These are phyloP conservation scores for Termitomyces sp. DNA, from an alignment of 768 basidiomycete species.

Conservation along the genomic window DNA sequence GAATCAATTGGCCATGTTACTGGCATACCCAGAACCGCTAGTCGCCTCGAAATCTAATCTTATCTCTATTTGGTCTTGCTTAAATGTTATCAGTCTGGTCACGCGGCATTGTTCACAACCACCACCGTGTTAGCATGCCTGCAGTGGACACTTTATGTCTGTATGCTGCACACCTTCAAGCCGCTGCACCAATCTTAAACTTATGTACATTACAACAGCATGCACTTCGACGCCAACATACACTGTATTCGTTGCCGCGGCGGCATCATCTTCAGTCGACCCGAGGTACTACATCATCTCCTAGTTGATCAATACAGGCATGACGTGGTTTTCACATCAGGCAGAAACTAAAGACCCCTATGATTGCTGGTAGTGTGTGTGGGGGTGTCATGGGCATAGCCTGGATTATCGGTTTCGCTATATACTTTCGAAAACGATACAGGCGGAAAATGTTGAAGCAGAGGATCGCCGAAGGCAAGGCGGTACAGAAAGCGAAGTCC, in stretches of 20 bases:
- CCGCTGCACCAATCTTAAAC: neutral
- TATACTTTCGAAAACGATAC: slow-evolving; percentile 55
- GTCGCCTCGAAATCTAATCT: slow-evolving; percentile 4
- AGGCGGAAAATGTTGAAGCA: slow-evolving; percentile 44
- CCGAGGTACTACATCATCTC: slow-evolving; percentile 8
- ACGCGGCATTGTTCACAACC: neutral
- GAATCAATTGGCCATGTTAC: neutral
- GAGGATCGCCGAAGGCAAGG: slow-evolving; percentile 39
- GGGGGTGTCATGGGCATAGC: slow-evolving; percentile 47
- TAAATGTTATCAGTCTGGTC: neutral
- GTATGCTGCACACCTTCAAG: neutral
- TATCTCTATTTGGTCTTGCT: slow-evolving; percentile 9
- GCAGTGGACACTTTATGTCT: slow-evolving; percentile 1
- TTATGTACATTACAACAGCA: neutral
- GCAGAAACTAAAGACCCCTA: slow-evolving; percentile 53
- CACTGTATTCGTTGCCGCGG: slow-evolving; percentile 2
- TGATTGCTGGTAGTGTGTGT: slow-evolving; percentile 58
- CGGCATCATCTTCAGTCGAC: slow-evolving; percentile 4
- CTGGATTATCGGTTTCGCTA: slow-evolving; percentile 53
- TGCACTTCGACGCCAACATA: slow-evolving; percentile 1
- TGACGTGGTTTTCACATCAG: slow-evolving; percentile 23
- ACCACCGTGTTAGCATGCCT: neutral
- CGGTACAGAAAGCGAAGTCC: slow-evolving; percentile 35
- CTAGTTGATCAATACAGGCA: neutral
- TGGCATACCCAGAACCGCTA: no score